Percentiles rank a stretch among this genome's conserved stretches.
These are phyloP conservation scores for Parsonsia alboflavescens DNA, from an alignment of 257 asterid species.

Conservation along the genomic window DNA sequence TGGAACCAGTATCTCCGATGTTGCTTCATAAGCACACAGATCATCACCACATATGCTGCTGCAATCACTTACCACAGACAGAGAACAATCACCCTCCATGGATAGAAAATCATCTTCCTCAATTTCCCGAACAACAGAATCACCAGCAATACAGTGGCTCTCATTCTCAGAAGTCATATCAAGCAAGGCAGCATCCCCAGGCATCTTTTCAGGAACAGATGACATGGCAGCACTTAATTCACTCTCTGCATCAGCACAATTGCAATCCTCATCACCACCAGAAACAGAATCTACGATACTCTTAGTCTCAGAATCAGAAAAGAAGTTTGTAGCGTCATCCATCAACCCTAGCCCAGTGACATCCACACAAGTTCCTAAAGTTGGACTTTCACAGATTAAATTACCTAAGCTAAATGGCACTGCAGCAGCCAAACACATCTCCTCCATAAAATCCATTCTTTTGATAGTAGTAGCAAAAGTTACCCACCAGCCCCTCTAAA, in stretches of 20 bases:
- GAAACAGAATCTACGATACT: slow-evolving; percentile 27
- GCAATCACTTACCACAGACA: slow-evolving; percentile 74
- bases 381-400: slow-evolving; percentile 29
- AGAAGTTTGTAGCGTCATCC: slow-evolving; percentile 33
- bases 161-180: slow-evolving; percentile 26
- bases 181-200: slow-evolving; percentile 18
- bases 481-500: slow-evolving; percentile 39
- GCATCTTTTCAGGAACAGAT: slow-evolving; percentile 22
- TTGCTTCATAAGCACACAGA: slow-evolving; percentile 41
- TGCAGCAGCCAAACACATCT: slow-evolving; percentile 39
- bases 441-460: slow-evolving; percentile 53
- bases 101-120: slow-evolving; percentile 36
- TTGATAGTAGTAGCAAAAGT: slow-evolving; percentile 28
- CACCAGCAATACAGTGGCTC: slow-evolving; percentile 38
- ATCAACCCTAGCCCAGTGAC: slow-evolving; percentile 33
- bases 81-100: slow-evolving; percentile 50
- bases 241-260: slow-evolving; percentile 19
- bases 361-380: slow-evolving; percentile 38
- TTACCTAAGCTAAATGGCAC: slow-evolving; percentile 62
- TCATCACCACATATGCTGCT: slow-evolving; percentile 90
- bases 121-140: slow-evolving; percentile 39
- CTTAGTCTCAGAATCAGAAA: slow-evolving; percentile 30
- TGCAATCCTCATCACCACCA: slow-evolving; percentile 25
- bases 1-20: slow-evolving; percentile 33
- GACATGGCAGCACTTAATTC: slow-evolving; percentile 21